Evolutionary conservation across 805 yeast species (phyloP).

Genomic region (Metahyphopichia silvanorum): DNA sequence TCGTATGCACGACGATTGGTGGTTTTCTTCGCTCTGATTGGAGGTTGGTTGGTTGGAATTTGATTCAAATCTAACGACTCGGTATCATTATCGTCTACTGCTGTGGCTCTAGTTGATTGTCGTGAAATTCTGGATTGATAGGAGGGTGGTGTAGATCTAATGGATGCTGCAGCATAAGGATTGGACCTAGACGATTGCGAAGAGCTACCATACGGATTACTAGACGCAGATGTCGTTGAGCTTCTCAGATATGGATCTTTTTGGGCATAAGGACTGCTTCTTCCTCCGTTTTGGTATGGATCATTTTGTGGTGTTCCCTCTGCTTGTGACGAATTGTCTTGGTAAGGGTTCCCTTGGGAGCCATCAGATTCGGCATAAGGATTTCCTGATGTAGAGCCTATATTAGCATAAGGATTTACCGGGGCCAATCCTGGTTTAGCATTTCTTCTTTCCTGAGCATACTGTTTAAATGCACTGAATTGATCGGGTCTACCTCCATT

Average conservation of each 20-base stretch:
- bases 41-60: constrained; percentile 29
- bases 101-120: constrained; percentile 4
- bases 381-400: constrained; percentile 11
- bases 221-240: neutral
- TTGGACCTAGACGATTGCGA: constrained; percentile 5
- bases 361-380: constrained; percentile 10
- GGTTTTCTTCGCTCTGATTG: constrained; percentile 16
- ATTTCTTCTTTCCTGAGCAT: constrained; percentile 43
- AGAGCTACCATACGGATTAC: constrained; percentile 7
- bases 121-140: neutral
- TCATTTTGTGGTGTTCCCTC: neutral
- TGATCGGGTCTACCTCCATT: constrained; percentile 37
- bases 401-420: constrained; percentile 39
- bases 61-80: constrained; percentile 38
- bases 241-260: neutral
- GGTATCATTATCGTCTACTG: constrained; percentile 16
- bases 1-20: constrained; percentile 16
- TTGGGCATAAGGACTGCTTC: constrained; percentile 1
- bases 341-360: constrained; percentile 3
- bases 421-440: constrained; percentile 37
- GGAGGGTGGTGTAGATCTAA: constrained; percentile 1
- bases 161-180: constrained; percentile 9
- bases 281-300: constrained; percentile 3
- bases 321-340: neutral
- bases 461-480: constrained; percentile 48